Conservation (phyloP, 1,284 basidiomycete species). For the Stygiomarasmius scandens region DNA sequence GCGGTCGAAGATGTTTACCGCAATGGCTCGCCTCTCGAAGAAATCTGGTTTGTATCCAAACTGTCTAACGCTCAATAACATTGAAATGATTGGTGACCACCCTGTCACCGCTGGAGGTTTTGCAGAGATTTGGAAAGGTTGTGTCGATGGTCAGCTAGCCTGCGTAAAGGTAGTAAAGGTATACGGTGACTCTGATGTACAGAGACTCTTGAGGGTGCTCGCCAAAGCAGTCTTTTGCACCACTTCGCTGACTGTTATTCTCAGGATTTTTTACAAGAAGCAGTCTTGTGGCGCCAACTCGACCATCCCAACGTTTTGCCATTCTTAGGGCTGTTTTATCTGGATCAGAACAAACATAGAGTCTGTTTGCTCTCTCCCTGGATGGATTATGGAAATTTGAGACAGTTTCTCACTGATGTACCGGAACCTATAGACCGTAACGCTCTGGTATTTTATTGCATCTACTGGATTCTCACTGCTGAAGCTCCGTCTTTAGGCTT, state of each 20-base stretch:
- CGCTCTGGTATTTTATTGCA: conserved; percentile 22
- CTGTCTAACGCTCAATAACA: not conserved
- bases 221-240: not conserved
- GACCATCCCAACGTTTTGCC: conserved; percentile 33
- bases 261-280: conserved; percentile 19
- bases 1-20: not conserved
- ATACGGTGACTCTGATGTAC: conserved; percentile 1
- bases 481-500: conserved; percentile 18
- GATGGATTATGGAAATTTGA: conserved; percentile 37
- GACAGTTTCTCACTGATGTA: conserved; percentile 22
- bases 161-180: conserved; percentile 2
- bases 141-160: not conserved
- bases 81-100: not conserved
- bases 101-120: conserved; percentile 2
- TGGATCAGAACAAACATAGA: conserved; percentile 13
- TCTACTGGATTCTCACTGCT: no score
- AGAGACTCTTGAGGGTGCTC: not conserved
- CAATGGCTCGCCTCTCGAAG: not conserved
- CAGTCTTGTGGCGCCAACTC: conserved; percentile 31
- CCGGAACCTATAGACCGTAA: conserved; percentile 20
- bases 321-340: conserved; percentile 29
- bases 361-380: conserved; percentile 39
- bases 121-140: conserved; percentile 9
- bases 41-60: not conserved
- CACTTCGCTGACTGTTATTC: not conserved